Evolutionary conservation across 257 asterid species (phyloP).

Genomic region (Capsicum pubescens): DNA sequence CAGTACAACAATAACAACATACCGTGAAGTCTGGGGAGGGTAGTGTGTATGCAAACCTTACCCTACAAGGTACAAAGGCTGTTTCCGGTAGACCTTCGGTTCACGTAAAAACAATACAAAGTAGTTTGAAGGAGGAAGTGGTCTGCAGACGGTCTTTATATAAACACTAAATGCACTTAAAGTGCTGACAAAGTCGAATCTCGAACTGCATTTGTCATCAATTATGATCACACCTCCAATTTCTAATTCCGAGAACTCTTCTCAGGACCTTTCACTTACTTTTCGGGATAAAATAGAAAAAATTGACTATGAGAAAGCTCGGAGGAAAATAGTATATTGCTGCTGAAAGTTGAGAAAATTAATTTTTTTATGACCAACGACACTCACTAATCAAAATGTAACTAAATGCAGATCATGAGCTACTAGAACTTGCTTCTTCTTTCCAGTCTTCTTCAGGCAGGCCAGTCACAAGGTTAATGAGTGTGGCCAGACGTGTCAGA

Average conservation of each 20-base stretch:
- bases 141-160: not conserved
- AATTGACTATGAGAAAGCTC: not conserved
- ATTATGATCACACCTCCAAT: not conserved
- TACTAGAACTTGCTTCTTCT: slow-evolving; percentile 89
- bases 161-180: not conserved
- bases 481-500: slow-evolving; percentile 87
- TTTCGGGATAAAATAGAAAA: not conserved
- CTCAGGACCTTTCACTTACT: not conserved
- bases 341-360: not conserved
- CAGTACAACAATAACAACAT: too few species aligned
- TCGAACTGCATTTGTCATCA: not conserved
- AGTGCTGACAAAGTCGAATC: not conserved
- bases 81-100: too few species aligned
- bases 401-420: slow-evolving; percentile 72
- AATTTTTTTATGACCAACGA: not conserved
- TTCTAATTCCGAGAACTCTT: not conserved
- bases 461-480: slow-evolving; percentile 64
- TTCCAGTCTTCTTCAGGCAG: slow-evolving; percentile 73
- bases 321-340: not conserved
- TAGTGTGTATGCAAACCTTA: too few species aligned
- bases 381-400: slow-evolving; percentile 5
- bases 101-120: too few species aligned
- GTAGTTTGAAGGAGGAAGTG: not conserved
- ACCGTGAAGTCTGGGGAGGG: too few species aligned
- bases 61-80: too few species aligned